phyloP scores from a whole-genome alignment of 1,284 basidiomycete genomes.

The Apiotrichum brassicae region DNA sequence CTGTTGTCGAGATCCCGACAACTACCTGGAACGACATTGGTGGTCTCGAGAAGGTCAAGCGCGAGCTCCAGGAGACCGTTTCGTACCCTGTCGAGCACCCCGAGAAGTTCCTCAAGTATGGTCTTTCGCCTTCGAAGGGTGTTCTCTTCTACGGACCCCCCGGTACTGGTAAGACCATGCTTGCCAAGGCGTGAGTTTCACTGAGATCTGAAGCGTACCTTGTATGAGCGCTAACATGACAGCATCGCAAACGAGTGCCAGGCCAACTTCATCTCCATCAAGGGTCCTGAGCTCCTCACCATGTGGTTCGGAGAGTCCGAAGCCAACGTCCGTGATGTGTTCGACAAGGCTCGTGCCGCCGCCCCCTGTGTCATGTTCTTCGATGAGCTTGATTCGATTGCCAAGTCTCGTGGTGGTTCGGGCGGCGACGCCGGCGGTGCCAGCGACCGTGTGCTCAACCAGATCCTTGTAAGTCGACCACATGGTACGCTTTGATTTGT shows the following conservation, averaged over 20 bases:
- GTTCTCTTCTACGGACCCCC: slow-evolving; percentile 90
- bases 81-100: slow-evolving; percentile 99
- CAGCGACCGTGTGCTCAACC: slow-evolving; percentile 94
- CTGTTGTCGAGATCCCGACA: slow-evolving; percentile 91
- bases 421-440: slow-evolving; percentile 84
- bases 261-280: slow-evolving; percentile 61
- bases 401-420: slow-evolving; percentile 80
- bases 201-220: background rate
- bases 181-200: slow-evolving; percentile 65
- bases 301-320: slow-evolving; percentile 99
- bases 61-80: slow-evolving; percentile 97
- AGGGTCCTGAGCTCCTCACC: slow-evolving; percentile 92
- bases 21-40: slow-evolving; percentile 98
- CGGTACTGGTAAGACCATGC: slow-evolving; percentile 90
- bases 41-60: slow-evolving; percentile 99
- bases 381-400: slow-evolving; percentile 97
- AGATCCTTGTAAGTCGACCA: slow-evolving; percentile 58
- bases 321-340: slow-evolving; percentile 97
- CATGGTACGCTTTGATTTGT: too few relatives aligned
- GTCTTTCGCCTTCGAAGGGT: slow-evolving; percentile 98
- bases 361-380: slow-evolving; percentile 99
- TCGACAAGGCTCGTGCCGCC: slow-evolving; percentile 98
- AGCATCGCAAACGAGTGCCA: slow-evolving; percentile 96
- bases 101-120: slow-evolving; percentile 99
- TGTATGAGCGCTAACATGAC: background rate